phyloP scores from a whole-genome alignment of 1,284 basidiomycete genomes.

The Athelia psychrophila region DNA sequence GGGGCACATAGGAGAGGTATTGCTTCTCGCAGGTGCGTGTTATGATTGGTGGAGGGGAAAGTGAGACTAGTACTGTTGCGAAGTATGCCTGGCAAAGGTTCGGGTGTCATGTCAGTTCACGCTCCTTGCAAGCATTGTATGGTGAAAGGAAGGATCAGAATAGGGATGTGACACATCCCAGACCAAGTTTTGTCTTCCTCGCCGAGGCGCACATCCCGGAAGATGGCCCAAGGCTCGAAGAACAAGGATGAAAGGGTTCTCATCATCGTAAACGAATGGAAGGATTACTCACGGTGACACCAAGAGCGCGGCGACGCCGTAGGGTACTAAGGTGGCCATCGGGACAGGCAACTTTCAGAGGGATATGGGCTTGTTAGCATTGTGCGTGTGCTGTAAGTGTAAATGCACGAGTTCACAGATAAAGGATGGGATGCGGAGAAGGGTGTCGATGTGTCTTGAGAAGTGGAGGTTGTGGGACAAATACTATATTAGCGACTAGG shows the following conservation, averaged over 20 bases:
- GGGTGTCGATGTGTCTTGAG: too few species aligned
- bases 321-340: too few species aligned
- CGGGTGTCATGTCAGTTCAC: conserved; percentile 16
- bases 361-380: too few species aligned
- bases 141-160: conserved; percentile 32
- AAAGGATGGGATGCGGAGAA: too few species aligned
- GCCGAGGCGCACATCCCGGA: conserved; percentile 49
- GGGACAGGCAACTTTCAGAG: too few species aligned
- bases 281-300: neutral
- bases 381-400: too few species aligned
- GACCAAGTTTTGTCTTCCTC: conserved; percentile 62
- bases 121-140: conserved; percentile 7
- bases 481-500: too few species aligned
- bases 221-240: conserved; percentile 70
- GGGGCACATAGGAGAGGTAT: conserved; percentile 53
- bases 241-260: conserved; percentile 85
- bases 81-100: conserved; percentile 61
- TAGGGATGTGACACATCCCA: conserved; percentile 29
- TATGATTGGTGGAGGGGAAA: conserved; percentile 65
- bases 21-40: conserved; percentile 64
- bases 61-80: conserved; percentile 56
- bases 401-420: too few species aligned
- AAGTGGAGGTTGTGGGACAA: too few species aligned
- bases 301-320: neutral
- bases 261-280: conserved; percentile 43